Conservation (phyloP, 106 monocot genomes). For the Dendrobium catenatum region DNA sequence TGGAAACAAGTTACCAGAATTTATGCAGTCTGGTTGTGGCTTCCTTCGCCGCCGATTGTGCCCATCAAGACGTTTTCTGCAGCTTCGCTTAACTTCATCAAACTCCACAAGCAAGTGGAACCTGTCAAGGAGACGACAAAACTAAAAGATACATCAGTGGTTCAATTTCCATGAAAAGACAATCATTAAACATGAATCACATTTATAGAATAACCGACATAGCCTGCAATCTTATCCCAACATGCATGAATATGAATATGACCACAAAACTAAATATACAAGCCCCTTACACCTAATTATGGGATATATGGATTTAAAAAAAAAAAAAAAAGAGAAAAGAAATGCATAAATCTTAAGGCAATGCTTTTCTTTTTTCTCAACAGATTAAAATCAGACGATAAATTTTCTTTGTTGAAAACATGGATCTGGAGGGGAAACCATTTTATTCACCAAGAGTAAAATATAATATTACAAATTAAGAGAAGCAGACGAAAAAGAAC, state of each 20-base stretch:
- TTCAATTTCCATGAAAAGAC: neutral
- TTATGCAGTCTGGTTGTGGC: constrained; percentile 46
- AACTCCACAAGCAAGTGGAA: constrained; percentile 67
- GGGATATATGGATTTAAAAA: too few relatives aligned
- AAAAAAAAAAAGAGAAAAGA: too few relatives aligned
- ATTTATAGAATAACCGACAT: too few relatives aligned
- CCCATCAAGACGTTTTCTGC: constrained; percentile 92
- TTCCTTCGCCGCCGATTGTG: constrained; percentile 74
- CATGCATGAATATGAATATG: neutral
- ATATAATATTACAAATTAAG: too few relatives aligned
- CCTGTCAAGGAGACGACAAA: constrained; percentile 14
- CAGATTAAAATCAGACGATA: too few relatives aligned
- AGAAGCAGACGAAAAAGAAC: too few relatives aligned
- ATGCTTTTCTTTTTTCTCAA: too few relatives aligned
- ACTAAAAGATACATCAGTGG: neutral
- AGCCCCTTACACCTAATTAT: neutral
- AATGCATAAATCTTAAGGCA: too few relatives aligned
- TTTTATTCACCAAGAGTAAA: too few relatives aligned
- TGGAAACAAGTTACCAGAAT: constrained; percentile 36
- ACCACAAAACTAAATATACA: neutral
- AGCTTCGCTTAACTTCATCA: constrained; percentile 88
- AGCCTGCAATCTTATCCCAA: neutral
- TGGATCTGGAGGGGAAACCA: too few relatives aligned
- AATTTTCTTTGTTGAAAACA: too few relatives aligned
- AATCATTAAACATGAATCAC: neutral